Conservation (phyloP, 441 rosid genomes). For the Pelargonium australe region DNA sequence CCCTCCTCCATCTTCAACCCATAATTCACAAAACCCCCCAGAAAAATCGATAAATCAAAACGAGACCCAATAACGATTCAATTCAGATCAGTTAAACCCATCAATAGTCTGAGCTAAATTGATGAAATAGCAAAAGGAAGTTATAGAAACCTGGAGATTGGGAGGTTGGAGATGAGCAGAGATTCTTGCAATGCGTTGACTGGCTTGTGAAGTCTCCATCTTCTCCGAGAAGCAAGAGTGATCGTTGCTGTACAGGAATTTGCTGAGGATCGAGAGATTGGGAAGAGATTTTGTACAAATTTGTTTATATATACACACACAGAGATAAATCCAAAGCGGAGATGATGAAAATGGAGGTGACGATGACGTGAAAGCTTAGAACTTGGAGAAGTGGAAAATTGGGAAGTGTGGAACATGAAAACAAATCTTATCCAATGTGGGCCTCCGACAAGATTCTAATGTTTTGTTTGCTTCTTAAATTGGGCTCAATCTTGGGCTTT, state of each 20-base stretch:
- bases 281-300: not conserved
- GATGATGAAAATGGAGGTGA: constrained; percentile 7
- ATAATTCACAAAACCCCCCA: not conserved
- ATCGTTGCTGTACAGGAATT: not conserved
- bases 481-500: not conserved
- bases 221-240: not conserved
- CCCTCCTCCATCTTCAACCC: constrained; percentile 38
- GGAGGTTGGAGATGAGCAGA: constrained; percentile 64
- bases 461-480: not conserved
- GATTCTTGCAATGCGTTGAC: constrained; percentile 60
- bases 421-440: not conserved
- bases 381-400: constrained; percentile 9
- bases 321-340: not conserved
- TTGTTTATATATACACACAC: not conserved
- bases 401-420: constrained; percentile 19
- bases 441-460: not conserved
- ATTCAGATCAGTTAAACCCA: not conserved
- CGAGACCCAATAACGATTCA: not conserved
- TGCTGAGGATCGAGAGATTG: not conserved
- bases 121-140: not conserved
- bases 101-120: not conserved
- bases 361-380: not conserved
- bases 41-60: not conserved
- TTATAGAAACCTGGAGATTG: constrained; percentile 30
- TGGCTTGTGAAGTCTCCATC: constrained; percentile 30